Base-by-base conservation (phyloP, 1,284 basidiomycete genomes). In the Polyporus tsugae region DNA sequence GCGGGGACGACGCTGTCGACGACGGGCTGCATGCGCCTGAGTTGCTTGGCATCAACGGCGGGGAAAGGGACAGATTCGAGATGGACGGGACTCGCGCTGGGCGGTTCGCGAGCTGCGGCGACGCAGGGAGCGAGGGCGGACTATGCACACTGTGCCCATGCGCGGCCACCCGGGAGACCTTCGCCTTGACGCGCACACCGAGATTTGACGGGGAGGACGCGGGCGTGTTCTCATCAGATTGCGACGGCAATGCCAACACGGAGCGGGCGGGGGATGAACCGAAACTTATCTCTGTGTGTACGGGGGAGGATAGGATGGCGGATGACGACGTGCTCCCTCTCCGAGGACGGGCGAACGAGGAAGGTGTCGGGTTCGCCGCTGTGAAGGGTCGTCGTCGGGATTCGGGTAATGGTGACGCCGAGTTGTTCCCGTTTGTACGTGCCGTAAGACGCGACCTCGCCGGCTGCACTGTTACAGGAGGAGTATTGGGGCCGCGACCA, bases 381-480 rank as follows among this genome's bases (percentile, higher is more conserved):
- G 73, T 71, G n/a, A 78, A 65, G 29, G 77, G 73, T 38, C 77
- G 76, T 64, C 75, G 77, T 42, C 76, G 73, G 15, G 73, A 63
- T 59, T 78, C 77, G 5, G 77, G 76, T 42, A 76, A 71, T 57
- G 75, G 77, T 64, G 71, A 78, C 65, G 70, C 73, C 65, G 72
- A 75, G 70, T 64, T 71, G 22, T 70, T 73, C 59, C 77, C 80
- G 44, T 72, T 76, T 35, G 72, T 72, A 69, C 77, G 82, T 82
- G 71, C 86, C 64, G 65, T 80, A 74, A 5, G 86, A 81, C 39
- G 91, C 80, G 91, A 85, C 78, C 85, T 91, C 67, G 91, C 84
- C 72, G 82, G 80, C n/a, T 49, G 11, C 33, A 81, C 78, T 58
- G 81, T 77, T 17, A 77, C 77, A 33, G 75, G 74, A 49, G 57